Percentiles rank a stretch among this genome's conserved stretches.
phyloP scores from a whole-genome alignment of 2,329 filamentous ascomycete genomes.

The Cercospora citrullina region DNA sequence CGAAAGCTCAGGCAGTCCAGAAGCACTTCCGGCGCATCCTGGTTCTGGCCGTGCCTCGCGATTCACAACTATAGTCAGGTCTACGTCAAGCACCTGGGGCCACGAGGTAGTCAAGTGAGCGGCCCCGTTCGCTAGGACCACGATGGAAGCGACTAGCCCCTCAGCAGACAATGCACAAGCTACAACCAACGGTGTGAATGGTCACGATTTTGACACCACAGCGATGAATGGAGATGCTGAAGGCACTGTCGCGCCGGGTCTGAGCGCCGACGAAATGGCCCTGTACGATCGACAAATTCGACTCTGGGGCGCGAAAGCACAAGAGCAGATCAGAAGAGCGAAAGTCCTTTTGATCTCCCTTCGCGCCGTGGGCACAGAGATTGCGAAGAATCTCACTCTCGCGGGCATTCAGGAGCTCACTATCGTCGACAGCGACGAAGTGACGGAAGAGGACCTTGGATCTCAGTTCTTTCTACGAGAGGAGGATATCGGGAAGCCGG shows the following conservation, averaged over 20 bases:
- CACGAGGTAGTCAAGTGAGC: background rate
- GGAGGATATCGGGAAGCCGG: conserved; percentile 71
- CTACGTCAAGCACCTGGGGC: background rate
- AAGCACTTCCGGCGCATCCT: background rate
- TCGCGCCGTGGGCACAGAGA: conserved; percentile 85
- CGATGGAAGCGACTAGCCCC: conserved; percentile 2
- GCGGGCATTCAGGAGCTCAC: conserved; percentile 90
- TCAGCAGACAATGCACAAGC: background rate
- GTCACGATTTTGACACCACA: conserved; percentile 14
- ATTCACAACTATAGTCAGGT: background rate
- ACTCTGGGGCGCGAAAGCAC: conserved; percentile 93
- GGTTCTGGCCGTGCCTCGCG: background rate
- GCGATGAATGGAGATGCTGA: conserved; percentile 23
- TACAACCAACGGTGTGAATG: conserved; percentile 17
- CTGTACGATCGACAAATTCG: conserved; percentile 97
- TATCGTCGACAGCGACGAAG: conserved; percentile 73
- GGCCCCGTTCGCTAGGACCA: background rate
- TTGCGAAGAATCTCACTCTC: conserved; percentile 95
- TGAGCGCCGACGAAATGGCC: conserved; percentile 79
- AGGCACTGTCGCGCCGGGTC: conserved; percentile 30
- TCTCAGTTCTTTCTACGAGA: conserved; percentile 71
- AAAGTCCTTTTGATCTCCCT: conserved; percentile 88
- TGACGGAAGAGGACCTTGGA: conserved; percentile 76
- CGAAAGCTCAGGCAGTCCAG: background rate
- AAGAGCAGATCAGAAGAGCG: conserved; percentile 81